Percentiles rank a stretch among this genome's conserved stretches.
phyloP scores from a whole-genome alignment of 331 rosid genomes.

The Pyrus hybrid region DNA sequence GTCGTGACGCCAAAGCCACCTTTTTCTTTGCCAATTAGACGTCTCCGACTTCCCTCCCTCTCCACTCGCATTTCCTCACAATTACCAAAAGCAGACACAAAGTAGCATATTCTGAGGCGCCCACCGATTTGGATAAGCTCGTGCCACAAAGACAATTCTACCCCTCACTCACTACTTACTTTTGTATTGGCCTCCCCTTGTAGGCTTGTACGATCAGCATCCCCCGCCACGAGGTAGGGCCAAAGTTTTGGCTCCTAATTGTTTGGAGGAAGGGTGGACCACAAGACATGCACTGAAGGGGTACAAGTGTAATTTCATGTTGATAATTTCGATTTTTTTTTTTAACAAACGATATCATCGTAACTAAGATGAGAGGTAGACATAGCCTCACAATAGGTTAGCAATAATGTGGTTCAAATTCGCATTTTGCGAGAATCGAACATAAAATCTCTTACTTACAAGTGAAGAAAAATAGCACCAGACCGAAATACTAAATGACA shows the following conservation, averaged over 20 bases:
- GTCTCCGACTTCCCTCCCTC: not conserved
- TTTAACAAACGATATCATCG: too few relatives aligned
- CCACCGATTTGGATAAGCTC: conserved; percentile 50
- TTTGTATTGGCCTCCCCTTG: not conserved
- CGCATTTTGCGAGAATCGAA: accelerated
- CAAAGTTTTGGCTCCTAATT: conserved; percentile 22
- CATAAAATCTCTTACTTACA: not conserved
- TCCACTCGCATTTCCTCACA: conserved; percentile 2
- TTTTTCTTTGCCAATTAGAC: conserved; percentile 1
- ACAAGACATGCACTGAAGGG: not conserved
- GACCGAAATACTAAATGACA: accelerated
- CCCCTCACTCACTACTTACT: not conserved
- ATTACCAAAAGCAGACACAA: conserved; percentile 7
- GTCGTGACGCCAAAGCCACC: conserved; percentile 1
- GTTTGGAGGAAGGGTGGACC: conserved; percentile 26
- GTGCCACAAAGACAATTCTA: conserved; percentile 16
- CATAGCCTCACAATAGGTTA: too few relatives aligned
- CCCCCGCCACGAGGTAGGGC: not conserved
- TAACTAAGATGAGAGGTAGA: too few relatives aligned
- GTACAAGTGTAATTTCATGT: conserved; percentile 7
- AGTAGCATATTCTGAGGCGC: conserved; percentile 36
- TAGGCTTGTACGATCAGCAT: not conserved
- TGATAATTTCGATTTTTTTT: too few relatives aligned
- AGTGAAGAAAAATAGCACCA: too few relatives aligned
- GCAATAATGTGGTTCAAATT: too few relatives aligned